A percentile compares a stretch with the other conserved stretches of the same genome.
These are phyloP conservation scores for Nannochloropsis gaditana DNA, from an alignment of 108 stramenopile genomes.

Conservation along the genomic window DNA sequence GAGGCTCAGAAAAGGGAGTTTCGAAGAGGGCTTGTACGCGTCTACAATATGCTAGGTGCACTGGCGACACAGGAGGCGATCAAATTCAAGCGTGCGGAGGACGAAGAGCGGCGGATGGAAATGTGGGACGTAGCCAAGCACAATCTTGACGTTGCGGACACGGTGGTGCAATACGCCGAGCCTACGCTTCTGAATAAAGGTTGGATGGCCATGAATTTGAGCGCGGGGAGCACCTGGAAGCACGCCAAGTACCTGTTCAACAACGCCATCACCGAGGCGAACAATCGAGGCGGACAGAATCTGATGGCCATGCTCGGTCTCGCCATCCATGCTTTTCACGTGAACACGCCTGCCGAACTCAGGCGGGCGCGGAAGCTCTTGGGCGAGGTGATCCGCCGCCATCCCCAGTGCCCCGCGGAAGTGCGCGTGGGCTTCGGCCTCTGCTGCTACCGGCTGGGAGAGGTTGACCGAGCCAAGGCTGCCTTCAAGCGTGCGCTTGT, in stretches of 20 bases:
- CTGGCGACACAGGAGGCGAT: neutral
- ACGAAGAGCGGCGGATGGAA: slow-evolving; percentile 9
- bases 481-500: slow-evolving; percentile 37
- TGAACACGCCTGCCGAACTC: neutral
- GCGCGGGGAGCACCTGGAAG: neutral
- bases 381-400: slow-evolving; percentile 38
- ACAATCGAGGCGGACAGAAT: neutral
- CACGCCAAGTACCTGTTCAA: neutral
- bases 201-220: neutral
- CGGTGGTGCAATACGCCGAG: neutral
- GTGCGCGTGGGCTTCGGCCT: slow-evolving; percentile 47
- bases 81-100: slow-evolving; percentile 6
- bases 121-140: slow-evolving; percentile 15
- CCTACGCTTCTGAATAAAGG: slow-evolving; percentile 8
- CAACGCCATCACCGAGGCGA: neutral
- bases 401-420: slow-evolving; percentile 37
- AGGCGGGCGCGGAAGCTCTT: neutral
- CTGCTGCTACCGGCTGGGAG: slow-evolving; percentile 43
- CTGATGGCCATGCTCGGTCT: neutral
- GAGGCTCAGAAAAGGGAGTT: neutral
- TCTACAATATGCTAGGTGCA: neutral
- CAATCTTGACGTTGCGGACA: neutral
- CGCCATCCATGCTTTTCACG: neutral
- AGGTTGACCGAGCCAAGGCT: slow-evolving; percentile 35
- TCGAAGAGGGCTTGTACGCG: neutral